Conservation (phyloP, 352 stramenopile genomes). For the Phytophthora uliginosa region DNA sequence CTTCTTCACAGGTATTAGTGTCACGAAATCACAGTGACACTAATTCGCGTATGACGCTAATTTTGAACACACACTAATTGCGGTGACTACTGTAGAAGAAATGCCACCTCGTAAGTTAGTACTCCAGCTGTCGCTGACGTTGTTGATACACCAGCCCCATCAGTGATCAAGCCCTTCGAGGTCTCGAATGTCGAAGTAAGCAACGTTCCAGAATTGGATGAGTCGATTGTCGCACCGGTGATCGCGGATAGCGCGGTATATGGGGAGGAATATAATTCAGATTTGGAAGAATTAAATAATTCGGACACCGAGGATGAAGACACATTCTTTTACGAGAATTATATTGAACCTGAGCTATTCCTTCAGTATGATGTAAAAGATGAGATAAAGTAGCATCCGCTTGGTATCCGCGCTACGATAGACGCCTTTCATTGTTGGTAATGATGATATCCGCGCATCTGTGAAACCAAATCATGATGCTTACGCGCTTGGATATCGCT, state of each 20-base stretch:
- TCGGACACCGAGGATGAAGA: not conserved
- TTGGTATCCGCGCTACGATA: too few relatives aligned
- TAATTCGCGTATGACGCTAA: too few relatives aligned
- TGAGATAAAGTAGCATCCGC: too few relatives aligned
- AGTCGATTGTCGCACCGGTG: not conserved
- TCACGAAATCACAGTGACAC: too few relatives aligned
- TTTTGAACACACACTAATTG: too few relatives aligned
- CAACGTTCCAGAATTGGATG: not conserved
- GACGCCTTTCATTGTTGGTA: too few relatives aligned
- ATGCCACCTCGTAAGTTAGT: not conserved
- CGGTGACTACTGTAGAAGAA: too few relatives aligned
- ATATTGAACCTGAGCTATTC: not conserved
- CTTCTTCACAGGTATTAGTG: too few relatives aligned
- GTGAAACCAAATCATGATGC: too few relatives aligned
- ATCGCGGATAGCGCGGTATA: not conserved
- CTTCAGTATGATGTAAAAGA: not conserved
- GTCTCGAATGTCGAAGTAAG: not conserved
- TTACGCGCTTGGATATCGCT: too few relatives aligned
- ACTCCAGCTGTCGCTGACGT: not conserved
- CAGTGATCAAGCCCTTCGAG: not conserved
- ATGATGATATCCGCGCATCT: too few relatives aligned
- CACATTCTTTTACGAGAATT: not conserved
- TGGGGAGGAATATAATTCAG: not conserved
- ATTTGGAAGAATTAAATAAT: not conserved
- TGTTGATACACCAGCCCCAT: not conserved